Evolutionary conservation across 768 basidiomycete species (phyloP).

Genomic region (Lentinula boryana): DNA sequence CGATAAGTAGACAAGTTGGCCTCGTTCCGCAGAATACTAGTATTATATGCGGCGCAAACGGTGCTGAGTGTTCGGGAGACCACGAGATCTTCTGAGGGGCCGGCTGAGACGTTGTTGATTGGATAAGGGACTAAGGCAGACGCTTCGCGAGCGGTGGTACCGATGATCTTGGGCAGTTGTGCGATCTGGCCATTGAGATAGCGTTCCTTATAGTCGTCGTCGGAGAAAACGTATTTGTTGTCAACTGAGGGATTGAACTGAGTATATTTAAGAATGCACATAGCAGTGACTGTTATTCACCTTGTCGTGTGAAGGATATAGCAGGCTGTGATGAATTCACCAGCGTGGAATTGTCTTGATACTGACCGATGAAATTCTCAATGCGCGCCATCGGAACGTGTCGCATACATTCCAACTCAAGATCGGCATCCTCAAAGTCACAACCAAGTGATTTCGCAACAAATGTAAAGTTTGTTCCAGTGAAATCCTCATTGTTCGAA

Average conservation of each 20-base stretch:
- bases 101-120: neutral
- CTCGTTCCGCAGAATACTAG: constrained; percentile 5
- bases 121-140: constrained; percentile 4
- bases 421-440: neutral
- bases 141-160: constrained; percentile 8
- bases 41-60: constrained; percentile 6
- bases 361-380: constrained; percentile 11
- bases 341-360: constrained; percentile 5
- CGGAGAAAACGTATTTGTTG: constrained; percentile 3
- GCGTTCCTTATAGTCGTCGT: constrained; percentile 6
- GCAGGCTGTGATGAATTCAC: constrained; percentile 5
- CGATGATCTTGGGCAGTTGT: constrained; percentile 5
- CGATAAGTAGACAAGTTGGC: constrained; percentile 7
- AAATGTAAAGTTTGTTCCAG: constrained; percentile 8
- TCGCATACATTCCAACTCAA: constrained; percentile 11
- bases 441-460: constrained; percentile 10
- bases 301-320: neutral
- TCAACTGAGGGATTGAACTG: neutral
- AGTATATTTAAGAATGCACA: neutral
- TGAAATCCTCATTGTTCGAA: neutral
- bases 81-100: constrained; percentile 6
- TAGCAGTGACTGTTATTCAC: neutral
- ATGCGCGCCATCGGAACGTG: constrained; percentile 3
- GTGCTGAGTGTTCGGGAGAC: neutral
- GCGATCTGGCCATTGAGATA: constrained; percentile 2